Percentiles rank a stretch among this genome's conserved stretches.
Evolutionary conservation across 2,329 filamentous ascomycete species (phyloP).

Genomic region (Penicillium sp.): DNA sequence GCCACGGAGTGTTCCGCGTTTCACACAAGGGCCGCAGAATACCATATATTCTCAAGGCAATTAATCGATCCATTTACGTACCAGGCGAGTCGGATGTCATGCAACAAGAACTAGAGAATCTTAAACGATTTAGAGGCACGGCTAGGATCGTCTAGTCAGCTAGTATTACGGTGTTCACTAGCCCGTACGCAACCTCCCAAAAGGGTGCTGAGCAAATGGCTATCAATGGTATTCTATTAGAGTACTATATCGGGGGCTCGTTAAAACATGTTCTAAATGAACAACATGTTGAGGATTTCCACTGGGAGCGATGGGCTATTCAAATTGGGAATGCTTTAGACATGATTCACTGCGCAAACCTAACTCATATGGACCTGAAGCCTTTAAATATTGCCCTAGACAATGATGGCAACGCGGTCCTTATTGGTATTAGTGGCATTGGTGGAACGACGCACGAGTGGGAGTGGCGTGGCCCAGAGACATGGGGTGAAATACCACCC

Average conservation of each 20-base stretch:
- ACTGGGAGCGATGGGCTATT: constrained; percentile 19
- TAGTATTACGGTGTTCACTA: too few relatives aligned
- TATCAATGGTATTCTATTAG: too few relatives aligned
- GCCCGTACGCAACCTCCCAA: too few relatives aligned
- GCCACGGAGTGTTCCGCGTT: constrained; percentile 14
- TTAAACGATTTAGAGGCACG: constrained; percentile 14
- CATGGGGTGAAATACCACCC: constrained; percentile 17
- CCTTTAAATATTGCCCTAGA: constrained; percentile 23
- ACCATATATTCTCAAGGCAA: constrained; percentile 17
- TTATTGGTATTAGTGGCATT: constrained; percentile 25
- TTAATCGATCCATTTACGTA: constrained; percentile 17
- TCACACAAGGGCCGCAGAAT: background rate
- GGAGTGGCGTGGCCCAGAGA: constrained; percentile 17
- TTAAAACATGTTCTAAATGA: too few relatives aligned
- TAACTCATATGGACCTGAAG: constrained; percentile 22
- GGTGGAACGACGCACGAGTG: constrained; percentile 15
- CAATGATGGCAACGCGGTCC: background rate
- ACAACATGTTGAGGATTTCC: too few relatives aligned
- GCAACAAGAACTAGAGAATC: constrained; percentile 20
- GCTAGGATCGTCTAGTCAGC: constrained; percentile 16
- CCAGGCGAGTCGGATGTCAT: constrained; percentile 16
- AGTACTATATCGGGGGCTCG: too few relatives aligned
- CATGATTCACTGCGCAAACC: constrained; percentile 10
- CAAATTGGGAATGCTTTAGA: constrained; percentile 18
- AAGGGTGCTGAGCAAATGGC: too few relatives aligned